A percentile compares a stretch with the other conserved stretches of the same genome.
These are phyloP conservation scores for Amanita brunnescens DNA, from an alignment of 768 basidiomycete genomes.

Conservation along the genomic window DNA sequence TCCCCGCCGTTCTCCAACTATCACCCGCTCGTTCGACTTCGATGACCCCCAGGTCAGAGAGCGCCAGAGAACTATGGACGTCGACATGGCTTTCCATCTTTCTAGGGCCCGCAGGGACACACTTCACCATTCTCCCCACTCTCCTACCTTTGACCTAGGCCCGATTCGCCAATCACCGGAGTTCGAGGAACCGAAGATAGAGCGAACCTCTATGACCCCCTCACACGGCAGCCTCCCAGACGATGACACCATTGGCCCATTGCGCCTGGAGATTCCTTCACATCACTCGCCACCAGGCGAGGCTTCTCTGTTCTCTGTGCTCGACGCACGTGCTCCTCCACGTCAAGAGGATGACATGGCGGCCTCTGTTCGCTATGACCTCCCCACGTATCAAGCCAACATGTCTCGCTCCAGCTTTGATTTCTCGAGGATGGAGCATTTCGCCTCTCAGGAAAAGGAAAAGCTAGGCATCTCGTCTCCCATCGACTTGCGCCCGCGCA, in stretches of 20 bases:
- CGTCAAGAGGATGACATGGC: slow-evolving; percentile 30
- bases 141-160: slow-evolving; percentile 21
- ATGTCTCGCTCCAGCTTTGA: slow-evolving; percentile 54
- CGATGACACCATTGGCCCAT: slow-evolving; percentile 10
- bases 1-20: slow-evolving; percentile 52
- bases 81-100: slow-evolving; percentile 82
- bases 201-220: slow-evolving; percentile 22
- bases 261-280: slow-evolving; percentile 10
- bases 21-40: slow-evolving; percentile 53
- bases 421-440: slow-evolving; percentile 70
- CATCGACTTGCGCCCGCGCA: slow-evolving; percentile 7
- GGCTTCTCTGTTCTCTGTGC: slow-evolving; percentile 1
- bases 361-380: slow-evolving; percentile 29
- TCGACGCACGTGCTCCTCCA: slow-evolving; percentile 20
- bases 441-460: slow-evolving; percentile 60
- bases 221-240: slow-evolving; percentile 4
- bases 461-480: slow-evolving; percentile 51
- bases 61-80: slow-evolving; percentile 89
- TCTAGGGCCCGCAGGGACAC: slow-evolving; percentile 66
- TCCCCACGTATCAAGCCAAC: slow-evolving; percentile 66
- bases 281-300: not conserved
- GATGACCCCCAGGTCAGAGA: slow-evolving; percentile 72
- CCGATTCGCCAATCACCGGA: slow-evolving; percentile 14
- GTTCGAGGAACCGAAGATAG: slow-evolving; percentile 38
- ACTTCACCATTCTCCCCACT: slow-evolving; percentile 27